Conservation (phyloP, 2,329 filamentous ascomycete genomes). For the Nectriaceae sp. region DNA sequence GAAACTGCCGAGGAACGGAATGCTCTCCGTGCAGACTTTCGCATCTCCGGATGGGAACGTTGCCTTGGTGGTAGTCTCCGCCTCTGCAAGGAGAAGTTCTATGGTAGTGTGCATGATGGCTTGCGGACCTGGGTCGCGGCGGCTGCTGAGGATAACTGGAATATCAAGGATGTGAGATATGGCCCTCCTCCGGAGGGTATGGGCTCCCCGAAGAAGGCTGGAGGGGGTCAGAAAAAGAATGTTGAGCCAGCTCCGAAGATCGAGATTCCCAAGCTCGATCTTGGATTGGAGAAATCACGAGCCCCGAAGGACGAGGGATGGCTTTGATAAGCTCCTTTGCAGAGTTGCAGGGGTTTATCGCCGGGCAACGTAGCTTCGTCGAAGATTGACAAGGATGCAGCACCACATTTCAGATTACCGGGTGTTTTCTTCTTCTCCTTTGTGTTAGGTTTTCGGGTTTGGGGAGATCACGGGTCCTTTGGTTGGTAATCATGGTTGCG, state of each 20-base stretch:
- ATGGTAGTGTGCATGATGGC: constrained; percentile 86
- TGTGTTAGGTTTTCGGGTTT: constrained; percentile 23
- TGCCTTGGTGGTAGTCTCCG: constrained; percentile 82
- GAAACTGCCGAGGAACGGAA: constrained; percentile 73
- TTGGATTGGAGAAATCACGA: constrained; percentile 41
- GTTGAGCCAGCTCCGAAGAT: constrained; percentile 61
- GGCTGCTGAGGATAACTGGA: constrained; percentile 85
- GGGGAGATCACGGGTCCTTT: constrained; percentile 24
- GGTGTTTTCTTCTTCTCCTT: constrained; percentile 21
- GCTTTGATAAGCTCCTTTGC: constrained; percentile 21
- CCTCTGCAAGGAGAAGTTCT: constrained; percentile 97
- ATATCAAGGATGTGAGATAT: constrained; percentile 76
- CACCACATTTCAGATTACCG: constrained; percentile 16
- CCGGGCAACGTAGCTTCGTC: not conserved
- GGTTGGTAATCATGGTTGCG: constrained; percentile 30
- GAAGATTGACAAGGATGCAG: constrained; percentile 8
- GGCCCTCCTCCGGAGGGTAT: constrained; percentile 52
- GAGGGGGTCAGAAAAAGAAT: constrained; percentile 47
- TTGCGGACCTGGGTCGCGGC: constrained; percentile 89
- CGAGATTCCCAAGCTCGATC: constrained; percentile 60
- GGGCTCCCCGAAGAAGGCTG: constrained; percentile 34
- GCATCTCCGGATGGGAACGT: constrained; percentile 87
- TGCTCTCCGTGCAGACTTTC: constrained; percentile 72
- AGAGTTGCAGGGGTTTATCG: constrained; percentile 3
- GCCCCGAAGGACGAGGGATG: constrained; percentile 33